Evolutionary conservation across 176 grass and related monocot species (phyloP).

Genomic region (Juncus effusus): DNA sequence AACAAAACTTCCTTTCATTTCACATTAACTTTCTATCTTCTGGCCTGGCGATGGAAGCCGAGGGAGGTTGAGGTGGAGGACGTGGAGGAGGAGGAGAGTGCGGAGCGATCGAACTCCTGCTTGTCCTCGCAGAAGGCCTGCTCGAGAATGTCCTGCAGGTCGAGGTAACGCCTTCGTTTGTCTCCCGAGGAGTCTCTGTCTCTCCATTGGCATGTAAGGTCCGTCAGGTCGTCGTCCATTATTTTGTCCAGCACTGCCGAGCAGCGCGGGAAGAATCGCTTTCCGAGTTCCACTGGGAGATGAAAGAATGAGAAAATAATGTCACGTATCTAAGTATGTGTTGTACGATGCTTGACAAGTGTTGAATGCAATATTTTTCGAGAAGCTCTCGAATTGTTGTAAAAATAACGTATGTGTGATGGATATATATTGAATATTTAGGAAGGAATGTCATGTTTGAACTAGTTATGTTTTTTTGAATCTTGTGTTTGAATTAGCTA

Average conservation of each 20-base stretch:
- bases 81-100: constrained; percentile 32
- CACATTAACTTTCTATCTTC: constrained; percentile 40
- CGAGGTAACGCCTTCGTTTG: constrained; percentile 49
- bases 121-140: constrained; percentile 80
- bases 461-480: no score
- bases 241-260: constrained; percentile 49
- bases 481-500: no score
- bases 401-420: no score
- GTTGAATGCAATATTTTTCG: no score
- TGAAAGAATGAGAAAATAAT: no score
- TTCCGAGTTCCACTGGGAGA: constrained; percentile 69
- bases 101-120: constrained; percentile 41
- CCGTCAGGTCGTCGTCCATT: constrained; percentile 55
- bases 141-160: constrained; percentile 50
- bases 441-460: no score
- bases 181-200: constrained; percentile 35
- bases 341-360: no score
- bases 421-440: no score
- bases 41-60: constrained; percentile 14
- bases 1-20: background rate
- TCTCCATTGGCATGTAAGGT: constrained; percentile 27
- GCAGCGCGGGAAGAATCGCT: constrained; percentile 73
- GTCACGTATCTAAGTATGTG: no score
- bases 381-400: no score
- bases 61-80: constrained; percentile 25